phyloP scores from a whole-genome alignment of 192 early-diverging fungal genomes.

The Coemansia sp. region DNA sequence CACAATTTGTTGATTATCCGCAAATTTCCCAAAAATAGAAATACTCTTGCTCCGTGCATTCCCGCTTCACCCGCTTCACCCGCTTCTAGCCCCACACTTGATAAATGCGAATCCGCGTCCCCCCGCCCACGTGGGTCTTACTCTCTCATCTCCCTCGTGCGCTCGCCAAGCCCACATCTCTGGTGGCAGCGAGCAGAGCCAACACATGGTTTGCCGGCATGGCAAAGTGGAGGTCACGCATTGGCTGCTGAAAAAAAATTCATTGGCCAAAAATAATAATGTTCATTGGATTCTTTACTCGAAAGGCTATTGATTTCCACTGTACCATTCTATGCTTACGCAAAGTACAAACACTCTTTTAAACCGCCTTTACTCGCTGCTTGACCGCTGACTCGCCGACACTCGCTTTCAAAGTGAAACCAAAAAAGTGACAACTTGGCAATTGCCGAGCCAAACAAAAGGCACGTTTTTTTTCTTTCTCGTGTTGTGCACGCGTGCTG shows the following conservation, averaged over 20 bases:
- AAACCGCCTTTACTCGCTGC: neutral
- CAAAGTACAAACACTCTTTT: neutral
- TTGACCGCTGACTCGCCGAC: neutral
- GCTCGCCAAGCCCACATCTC: constrained; percentile 1
- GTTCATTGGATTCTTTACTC: neutral
- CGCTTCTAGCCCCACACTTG: neutral
- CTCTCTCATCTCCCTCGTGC: constrained; percentile 6
- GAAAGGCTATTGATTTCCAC: neutral
- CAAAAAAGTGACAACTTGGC: neutral
- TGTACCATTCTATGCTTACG: neutral
- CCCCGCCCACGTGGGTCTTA: neutral
- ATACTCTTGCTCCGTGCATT: neutral
- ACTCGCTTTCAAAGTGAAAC: neutral
- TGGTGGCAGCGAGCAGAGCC: neutral
- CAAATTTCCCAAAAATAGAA: neutral
- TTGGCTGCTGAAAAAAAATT: neutral
- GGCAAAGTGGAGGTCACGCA: neutral
- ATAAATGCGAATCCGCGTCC: neutral
- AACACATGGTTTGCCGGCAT: neutral
- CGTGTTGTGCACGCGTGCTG: neutral
- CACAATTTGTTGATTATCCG: constrained; percentile 8
- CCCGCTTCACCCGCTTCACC: neutral
- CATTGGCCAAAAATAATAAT: neutral
- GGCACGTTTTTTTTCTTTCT: neutral
- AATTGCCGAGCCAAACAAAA: neutral